A percentile compares a stretch with the other conserved stretches of the same genome.
These are phyloP conservation scores for Pulveroboletus ravenelii DNA, from an alignment of 768 basidiomycete genomes.

Conservation along the genomic window DNA sequence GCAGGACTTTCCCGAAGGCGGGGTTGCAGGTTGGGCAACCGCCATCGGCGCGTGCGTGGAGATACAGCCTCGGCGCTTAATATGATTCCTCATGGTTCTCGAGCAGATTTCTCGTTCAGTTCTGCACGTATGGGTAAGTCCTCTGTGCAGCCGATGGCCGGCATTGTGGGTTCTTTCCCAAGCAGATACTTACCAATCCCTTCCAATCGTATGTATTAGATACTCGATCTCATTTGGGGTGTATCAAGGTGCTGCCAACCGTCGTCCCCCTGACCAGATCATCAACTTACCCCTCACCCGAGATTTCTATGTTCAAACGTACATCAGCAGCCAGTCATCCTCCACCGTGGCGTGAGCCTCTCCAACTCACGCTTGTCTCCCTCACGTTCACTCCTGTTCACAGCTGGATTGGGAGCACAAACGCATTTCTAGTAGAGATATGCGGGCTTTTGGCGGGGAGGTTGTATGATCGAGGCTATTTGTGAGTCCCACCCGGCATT, in stretches of 20 bases:
- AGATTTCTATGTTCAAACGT: constrained; percentile 39
- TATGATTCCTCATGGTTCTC: not conserved
- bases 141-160: not conserved
- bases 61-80: not conserved
- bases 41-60: constrained; percentile 27
- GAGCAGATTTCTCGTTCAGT: constrained; percentile 35
- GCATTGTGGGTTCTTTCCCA: not conserved
- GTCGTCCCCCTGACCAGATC: not conserved
- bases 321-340: constrained; percentile 33
- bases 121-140: constrained; percentile 35
- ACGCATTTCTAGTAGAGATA: constrained; percentile 43
- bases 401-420: constrained; percentile 47
- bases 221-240: constrained; percentile 39
- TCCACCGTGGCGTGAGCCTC: constrained; percentile 38
- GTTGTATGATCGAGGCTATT: constrained; percentile 50
- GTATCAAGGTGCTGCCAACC: constrained; percentile 34
- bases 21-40: constrained; percentile 29
- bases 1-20: constrained; percentile 25
- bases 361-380: not conserved
- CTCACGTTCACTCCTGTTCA: not conserved
- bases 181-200: not conserved
- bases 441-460: constrained; percentile 44
- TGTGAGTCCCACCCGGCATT: constrained; percentile 28
- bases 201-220: constrained; percentile 12
- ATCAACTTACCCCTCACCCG: not conserved